phyloP scores from a whole-genome alignment of 257 asterid species.

The Jacaranda copaia region DNA sequence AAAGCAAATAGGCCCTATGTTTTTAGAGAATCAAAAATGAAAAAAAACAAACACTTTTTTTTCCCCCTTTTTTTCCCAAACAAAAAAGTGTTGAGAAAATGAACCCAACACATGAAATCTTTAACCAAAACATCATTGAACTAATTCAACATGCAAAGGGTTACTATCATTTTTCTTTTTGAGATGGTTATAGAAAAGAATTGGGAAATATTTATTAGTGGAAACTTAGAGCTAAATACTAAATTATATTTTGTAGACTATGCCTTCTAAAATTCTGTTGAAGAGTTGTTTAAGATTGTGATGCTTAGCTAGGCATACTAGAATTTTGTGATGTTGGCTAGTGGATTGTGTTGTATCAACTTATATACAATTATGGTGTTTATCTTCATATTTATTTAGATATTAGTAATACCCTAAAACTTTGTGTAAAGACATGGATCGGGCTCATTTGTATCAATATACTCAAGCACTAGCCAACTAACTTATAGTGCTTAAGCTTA shows the following conservation, averaged over 20 bases:
- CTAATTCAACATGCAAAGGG: neutral
- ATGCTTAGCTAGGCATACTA: neutral
- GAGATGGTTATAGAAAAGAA: neutral
- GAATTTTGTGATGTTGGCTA: neutral
- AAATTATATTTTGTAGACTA: no score
- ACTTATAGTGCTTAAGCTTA: neutral
- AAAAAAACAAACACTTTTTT: no score
- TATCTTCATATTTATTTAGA: neutral
- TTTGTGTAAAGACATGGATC: no score
- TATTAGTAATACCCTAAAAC: neutral
- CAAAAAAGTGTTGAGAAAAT: neutral
- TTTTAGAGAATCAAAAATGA: no score
- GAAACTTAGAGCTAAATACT: neutral
- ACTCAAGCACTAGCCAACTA: neutral
- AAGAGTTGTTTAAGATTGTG: neutral
- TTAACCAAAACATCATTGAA: neutral
- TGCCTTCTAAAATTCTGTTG: neutral
- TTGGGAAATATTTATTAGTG: neutral
- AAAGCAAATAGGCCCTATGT: no score
- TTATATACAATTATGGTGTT: no score
- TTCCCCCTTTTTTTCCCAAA: no score
- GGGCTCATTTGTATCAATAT: neutral
- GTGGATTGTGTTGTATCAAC: neutral
- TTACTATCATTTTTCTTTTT: neutral
- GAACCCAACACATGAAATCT: neutral